Percentiles rank a stretch among this genome's conserved stretches.
phyloP scores from a whole-genome alignment of 2,329 filamentous ascomycete species.

The Apiospora arundinis region DNA sequence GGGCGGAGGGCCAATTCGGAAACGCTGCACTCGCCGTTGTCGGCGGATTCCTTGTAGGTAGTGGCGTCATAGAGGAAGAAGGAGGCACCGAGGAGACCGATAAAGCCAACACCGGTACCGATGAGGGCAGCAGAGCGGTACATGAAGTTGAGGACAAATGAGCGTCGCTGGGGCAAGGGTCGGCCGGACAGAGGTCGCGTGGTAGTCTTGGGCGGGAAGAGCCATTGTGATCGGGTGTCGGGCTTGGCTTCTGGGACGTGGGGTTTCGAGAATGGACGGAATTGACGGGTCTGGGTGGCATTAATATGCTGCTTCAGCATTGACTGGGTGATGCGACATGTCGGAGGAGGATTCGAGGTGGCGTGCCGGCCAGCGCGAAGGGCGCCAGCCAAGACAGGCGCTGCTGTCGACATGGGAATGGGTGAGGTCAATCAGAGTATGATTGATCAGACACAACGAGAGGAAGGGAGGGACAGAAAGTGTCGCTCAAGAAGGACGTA shows the following conservation, averaged over 20 bases:
- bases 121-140: constrained; percentile 75
- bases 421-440: neutral
- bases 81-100: constrained; percentile 72
- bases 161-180: constrained; percentile 56
- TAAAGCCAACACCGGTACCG: constrained; percentile 76
- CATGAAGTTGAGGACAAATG: constrained; percentile 60
- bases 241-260: neutral
- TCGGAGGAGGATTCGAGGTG: neutral
- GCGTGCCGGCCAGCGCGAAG: constrained; percentile 18
- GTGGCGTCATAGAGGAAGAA: constrained; percentile 96
- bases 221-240: constrained; percentile 25
- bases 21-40: constrained; percentile 77
- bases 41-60: constrained; percentile 80
- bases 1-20: constrained; percentile 84
- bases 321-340: constrained; percentile 7
- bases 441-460: neutral
- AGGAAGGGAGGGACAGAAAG: neutral
- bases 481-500: constrained; percentile 2
- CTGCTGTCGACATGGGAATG: constrained; percentile 1
- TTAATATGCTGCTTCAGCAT: constrained; percentile 9
- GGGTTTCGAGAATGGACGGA: constrained; percentile 6
- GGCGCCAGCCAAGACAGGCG: constrained; percentile 13
- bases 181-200: constrained; percentile 57
- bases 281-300: neutral
- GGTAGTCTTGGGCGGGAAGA: constrained; percentile 35